A percentile compares a stretch with the other conserved stretches of the same genome.
Conservation (phyloP, 177 flowering plant genomes). For the Vitis hybrid region DNA sequence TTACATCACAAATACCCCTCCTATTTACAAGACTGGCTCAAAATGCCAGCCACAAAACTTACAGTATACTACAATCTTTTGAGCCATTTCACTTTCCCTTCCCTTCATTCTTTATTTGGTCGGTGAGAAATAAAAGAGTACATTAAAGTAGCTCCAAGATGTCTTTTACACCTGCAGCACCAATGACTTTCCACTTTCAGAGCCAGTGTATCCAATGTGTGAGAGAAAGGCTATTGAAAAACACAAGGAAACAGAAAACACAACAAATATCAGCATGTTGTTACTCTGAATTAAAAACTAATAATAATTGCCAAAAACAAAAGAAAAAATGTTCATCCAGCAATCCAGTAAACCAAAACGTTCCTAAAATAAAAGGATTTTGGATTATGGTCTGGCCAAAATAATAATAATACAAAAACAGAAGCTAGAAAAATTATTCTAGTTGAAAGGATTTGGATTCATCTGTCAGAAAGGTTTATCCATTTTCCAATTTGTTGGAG, state of each 20-base stretch:
- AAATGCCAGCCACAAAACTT: slow-evolving; percentile 16
- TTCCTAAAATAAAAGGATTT: too few relatives aligned
- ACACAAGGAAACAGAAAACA: not conserved
- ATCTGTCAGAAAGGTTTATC: too few relatives aligned
- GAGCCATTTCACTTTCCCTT: slow-evolving; percentile 3
- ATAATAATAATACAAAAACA: too few relatives aligned
- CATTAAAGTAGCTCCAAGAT: not conserved
- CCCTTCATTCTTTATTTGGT: slow-evolving; percentile 12
- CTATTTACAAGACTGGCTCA: slow-evolving; percentile 37
- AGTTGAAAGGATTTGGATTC: too few relatives aligned
- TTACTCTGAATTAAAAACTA: too few relatives aligned
- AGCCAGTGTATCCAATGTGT: not conserved
- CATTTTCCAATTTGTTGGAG: too few relatives aligned
- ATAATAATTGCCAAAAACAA: too few relatives aligned
- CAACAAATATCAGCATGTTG: not conserved
- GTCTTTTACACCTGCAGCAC: slow-evolving; percentile 10
- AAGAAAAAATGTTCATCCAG: not conserved
- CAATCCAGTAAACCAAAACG: too few relatives aligned
- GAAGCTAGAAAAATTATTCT: too few relatives aligned
- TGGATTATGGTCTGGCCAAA: too few relatives aligned
- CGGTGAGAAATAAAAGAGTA: slow-evolving; percentile 9
- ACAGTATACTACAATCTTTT: slow-evolving; percentile 15
- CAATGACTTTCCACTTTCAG: not conserved
- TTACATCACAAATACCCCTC: slow-evolving; percentile 21
- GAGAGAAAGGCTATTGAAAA: slow-evolving; percentile 3